Base-by-base conservation (phyloP, 331 rosid species). In the Acacia concinna region DNA sequence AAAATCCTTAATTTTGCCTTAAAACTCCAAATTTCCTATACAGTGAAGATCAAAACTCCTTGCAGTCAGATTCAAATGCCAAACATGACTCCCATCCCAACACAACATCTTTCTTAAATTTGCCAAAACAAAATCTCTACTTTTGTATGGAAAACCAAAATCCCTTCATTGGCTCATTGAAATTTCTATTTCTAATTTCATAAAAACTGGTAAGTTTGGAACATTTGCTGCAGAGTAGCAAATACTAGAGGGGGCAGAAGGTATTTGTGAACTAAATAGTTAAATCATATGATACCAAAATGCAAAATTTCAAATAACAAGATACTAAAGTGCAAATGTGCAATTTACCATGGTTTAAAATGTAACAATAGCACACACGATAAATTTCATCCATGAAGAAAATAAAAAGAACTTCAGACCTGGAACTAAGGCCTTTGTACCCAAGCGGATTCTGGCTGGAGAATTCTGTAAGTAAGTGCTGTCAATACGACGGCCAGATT, bases 401-500 rank as follows among this genome's bases (percentile, higher is more conserved):
- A 56, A 56, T 21, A 0, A 9, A 56, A 23, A 56, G 35, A 56
- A 51, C 15, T 49, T 71, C 52, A 80, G 75, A 95, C 99, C 99
- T 83, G 99, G 99, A 81, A 95, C 99, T 79, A 95, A 81, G n/a
- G 91, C 84, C 31, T 90, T 93, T 17, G 87, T 95, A 20, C 99
- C 99, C 93, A 93, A 85, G 83, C 98, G 99, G 81, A 95, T 93
- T 88, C 81, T 90, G 78, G 97, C 99, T 3, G 98, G 99, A 63
- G 96, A 18, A 14, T 97, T 97, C 81, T 93, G 97, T 71, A 90
- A 71, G 84, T 93, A 95, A 65, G 96, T 87, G 90, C 99, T 95
- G 84, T 95, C 99, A 52, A 95, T 95, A 6, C 96, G 99, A 14
- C 97, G 97, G 35, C 99, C 99, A 15, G 99, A 93, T 84, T 95